Evolutionary conservation across 495 filamentous ascomycete genomes (phyloP).

Genomic region (Collariella sp.): DNA sequence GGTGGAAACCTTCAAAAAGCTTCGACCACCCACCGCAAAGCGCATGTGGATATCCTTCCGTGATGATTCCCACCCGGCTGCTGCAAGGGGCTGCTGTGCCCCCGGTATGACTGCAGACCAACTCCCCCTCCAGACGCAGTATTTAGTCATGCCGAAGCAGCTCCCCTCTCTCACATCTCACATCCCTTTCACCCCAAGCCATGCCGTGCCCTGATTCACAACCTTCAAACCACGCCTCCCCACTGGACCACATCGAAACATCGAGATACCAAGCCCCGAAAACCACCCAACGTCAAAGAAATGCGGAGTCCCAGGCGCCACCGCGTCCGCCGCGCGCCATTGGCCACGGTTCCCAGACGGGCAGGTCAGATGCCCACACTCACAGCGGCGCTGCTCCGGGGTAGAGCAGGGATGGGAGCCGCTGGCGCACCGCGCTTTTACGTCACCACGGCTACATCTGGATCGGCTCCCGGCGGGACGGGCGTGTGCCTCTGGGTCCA

Average conservation of each 20-base stretch:
- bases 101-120: neutral
- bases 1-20: neutral
- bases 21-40: too few relatives aligned
- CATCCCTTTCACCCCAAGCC: neutral
- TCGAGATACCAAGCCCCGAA: neutral
- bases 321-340: neutral
- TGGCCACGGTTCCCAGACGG: slow-evolving; percentile 1
- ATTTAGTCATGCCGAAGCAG: neutral
- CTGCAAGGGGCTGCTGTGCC: neutral
- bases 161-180: neutral
- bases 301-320: neutral
- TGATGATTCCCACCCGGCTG: neutral
- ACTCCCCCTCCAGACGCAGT: neutral
- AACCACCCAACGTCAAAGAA: neutral
- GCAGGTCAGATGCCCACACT: slow-evolving; percentile 6
- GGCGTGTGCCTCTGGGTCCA: neutral
- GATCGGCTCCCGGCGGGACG: slow-evolving; percentile 7
- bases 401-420: neutral
- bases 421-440: slow-evolving; percentile 2
- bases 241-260: too few relatives aligned
- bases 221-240: neutral
- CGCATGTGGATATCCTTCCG: neutral
- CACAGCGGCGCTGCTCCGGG: neutral
- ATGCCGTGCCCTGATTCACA: neutral
- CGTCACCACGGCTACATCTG: slow-evolving; percentile 2